A percentile compares a stretch with the other conserved stretches of the same genome.
Conservation (phyloP, 345 rosid genomes). For the Eucalyptus curtisii region DNA sequence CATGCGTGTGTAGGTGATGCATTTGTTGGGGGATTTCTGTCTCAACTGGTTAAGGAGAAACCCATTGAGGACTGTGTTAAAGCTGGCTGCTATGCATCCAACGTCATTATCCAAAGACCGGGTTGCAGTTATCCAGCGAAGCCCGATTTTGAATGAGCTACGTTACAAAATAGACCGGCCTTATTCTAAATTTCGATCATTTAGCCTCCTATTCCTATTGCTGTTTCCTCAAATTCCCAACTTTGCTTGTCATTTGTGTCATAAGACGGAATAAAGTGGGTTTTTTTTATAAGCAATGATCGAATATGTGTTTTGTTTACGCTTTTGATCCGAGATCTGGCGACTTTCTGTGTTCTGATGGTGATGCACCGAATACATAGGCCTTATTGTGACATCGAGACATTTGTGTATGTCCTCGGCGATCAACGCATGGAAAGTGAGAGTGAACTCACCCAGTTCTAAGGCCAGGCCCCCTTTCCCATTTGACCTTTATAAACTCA, state of each 20-base stretch:
- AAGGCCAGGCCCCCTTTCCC: background rate
- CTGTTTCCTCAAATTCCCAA: background rate
- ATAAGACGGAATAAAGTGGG: background rate
- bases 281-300: background rate
- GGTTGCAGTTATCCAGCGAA: constrained; percentile 83
- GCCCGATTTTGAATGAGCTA: constrained; percentile 33
- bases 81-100: constrained; percentile 78
- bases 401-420: background rate
- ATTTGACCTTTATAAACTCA: background rate
- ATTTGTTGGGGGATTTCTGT: constrained; percentile 72
- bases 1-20: constrained; percentile 55
- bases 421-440: background rate
- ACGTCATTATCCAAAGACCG: constrained; percentile 84
- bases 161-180: background rate
- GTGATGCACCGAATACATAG: background rate
- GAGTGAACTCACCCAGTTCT: background rate
- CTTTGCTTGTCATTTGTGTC: background rate
- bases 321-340: background rate
- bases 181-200: background rate
- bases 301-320: background rate
- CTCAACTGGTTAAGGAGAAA: constrained; percentile 74
- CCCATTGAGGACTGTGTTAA: constrained; percentile 64
- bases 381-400: background rate
- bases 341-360: background rate
- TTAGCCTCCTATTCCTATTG: background rate